Evolutionary conservation across 257 asterid species (phyloP).

Genomic region (Solanum appendiculatum): DNA sequence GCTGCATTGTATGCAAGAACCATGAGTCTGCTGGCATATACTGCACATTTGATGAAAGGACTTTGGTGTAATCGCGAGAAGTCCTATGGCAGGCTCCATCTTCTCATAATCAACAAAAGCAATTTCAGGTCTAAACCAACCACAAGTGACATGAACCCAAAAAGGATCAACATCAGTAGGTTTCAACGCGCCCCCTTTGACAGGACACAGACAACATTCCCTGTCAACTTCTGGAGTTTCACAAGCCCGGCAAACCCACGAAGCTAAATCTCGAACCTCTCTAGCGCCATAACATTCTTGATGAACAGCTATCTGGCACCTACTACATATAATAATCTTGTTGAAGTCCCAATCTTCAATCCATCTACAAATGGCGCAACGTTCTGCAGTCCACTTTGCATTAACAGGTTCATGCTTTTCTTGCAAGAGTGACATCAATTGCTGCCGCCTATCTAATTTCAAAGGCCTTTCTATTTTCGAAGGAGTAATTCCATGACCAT

Average conservation of each 20-base stretch:
- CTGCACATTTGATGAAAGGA: neutral
- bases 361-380: conserved; percentile 2
- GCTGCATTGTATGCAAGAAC: neutral
- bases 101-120: neutral
- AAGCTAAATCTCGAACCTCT: neutral
- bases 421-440: neutral
- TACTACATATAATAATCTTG: conserved; percentile 1
- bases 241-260: conserved; percentile 1
- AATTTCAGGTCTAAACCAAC: conserved; percentile 2
- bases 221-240: neutral
- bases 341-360: conserved; percentile 1
- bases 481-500: neutral
- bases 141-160: conserved; percentile 5
- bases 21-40: conserved; percentile 3
- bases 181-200: neutral
- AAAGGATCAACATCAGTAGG: neutral
- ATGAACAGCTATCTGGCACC: conserved; percentile 1
- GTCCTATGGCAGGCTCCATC: conserved; percentile 2
- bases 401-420: neutral
- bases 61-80: neutral
- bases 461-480: neutral
- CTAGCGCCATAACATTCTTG: conserved; percentile 3
- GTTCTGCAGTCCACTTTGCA: neutral
- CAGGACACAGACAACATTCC: conserved; percentile 2
- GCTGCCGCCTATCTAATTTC: neutral